Percentiles rank a stretch among this genome's conserved stretches.
phyloP scores from a whole-genome alignment of 2,329 filamentous ascomycete species.

The Colletotrichum horii region DNA sequence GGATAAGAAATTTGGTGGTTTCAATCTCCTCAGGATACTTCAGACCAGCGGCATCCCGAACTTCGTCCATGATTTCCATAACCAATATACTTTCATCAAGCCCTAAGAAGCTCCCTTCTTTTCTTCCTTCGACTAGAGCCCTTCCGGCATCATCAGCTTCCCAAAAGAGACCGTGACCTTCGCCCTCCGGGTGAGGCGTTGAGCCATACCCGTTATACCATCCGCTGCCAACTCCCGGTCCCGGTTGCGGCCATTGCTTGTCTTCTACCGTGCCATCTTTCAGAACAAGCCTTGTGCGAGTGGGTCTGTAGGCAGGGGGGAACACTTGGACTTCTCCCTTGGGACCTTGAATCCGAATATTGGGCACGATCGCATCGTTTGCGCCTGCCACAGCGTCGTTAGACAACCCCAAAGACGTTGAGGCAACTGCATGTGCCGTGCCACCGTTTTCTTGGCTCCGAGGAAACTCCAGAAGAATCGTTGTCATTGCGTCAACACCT shows the following conservation, averaged over 20 bases:
- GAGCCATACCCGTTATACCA: background rate
- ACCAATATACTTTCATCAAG: constrained; percentile 81
- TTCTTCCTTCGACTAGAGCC: constrained; percentile 76
- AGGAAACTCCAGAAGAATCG: constrained; percentile 79
- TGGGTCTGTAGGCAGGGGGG: constrained; percentile 74
- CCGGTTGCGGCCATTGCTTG: constrained; percentile 46
- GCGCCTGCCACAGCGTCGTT: constrained; percentile 64
- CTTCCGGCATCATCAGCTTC: constrained; percentile 81
- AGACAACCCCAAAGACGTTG: constrained; percentile 64
- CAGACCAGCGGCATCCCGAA: background rate
- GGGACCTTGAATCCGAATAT: constrained; percentile 83
- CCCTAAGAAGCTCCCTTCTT: constrained; percentile 74
- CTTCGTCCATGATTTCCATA: constrained; percentile 72
- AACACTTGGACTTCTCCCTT: constrained; percentile 83
- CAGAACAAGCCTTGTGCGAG: constrained; percentile 66
- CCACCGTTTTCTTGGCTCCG: constrained; percentile 72
- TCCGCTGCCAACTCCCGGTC: background rate
- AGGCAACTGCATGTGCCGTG: constrained; percentile 48
- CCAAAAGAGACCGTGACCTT: constrained; percentile 88
- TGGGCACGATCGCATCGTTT: constrained; percentile 56
- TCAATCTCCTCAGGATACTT: background rate
- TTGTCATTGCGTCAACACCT: constrained; percentile 78
- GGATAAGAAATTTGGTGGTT: background rate
- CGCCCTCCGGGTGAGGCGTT: constrained; percentile 27
- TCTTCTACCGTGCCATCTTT: constrained; percentile 52